Conservation (phyloP, 768 basidiomycete species). For the Bullera alba region DNA sequence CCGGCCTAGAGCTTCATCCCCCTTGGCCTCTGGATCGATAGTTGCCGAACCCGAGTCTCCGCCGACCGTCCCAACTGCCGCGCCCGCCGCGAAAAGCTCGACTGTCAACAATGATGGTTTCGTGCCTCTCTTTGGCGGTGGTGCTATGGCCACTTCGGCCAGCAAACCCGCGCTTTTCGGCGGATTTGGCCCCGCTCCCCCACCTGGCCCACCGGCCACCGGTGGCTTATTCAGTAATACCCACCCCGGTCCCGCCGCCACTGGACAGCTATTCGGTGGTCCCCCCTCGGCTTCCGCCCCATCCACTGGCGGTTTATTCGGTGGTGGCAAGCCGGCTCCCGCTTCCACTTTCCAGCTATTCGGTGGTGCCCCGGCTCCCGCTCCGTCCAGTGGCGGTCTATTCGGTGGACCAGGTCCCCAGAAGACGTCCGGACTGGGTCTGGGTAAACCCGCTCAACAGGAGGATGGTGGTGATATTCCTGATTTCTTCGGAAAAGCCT, state of each 20-base stretch:
- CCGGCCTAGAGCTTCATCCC: constrained; percentile 36
- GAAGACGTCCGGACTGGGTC: constrained; percentile 10
- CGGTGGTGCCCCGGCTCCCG: constrained; percentile 3
- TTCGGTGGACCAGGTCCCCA: constrained; percentile 1
- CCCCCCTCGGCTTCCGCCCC: neutral
- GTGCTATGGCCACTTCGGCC: too few species aligned
- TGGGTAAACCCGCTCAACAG: constrained; percentile 23
- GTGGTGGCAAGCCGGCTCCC: neutral
- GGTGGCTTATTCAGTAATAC: neutral
- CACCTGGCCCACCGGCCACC: too few species aligned
- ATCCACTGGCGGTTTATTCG: neutral
- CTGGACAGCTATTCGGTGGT: neutral
- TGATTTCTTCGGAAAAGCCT: constrained; percentile 22
- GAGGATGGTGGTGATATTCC: constrained; percentile 2
- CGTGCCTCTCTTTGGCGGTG: neutral
- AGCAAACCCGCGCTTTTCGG: too few species aligned
- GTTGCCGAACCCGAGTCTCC: constrained; percentile 33
- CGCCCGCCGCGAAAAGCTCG: neutral
- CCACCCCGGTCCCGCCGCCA: too few species aligned
- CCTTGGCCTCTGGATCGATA: constrained; percentile 34
- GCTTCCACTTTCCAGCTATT: constrained; percentile 11
- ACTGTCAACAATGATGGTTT: neutral
- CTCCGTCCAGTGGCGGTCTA: neutral
- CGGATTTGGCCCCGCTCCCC: too few species aligned
- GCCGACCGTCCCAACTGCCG: constrained; percentile 5